phyloP scores from a whole-genome alignment of 2,329 filamentous ascomycete genomes.

The Curvularia lunata region DNA sequence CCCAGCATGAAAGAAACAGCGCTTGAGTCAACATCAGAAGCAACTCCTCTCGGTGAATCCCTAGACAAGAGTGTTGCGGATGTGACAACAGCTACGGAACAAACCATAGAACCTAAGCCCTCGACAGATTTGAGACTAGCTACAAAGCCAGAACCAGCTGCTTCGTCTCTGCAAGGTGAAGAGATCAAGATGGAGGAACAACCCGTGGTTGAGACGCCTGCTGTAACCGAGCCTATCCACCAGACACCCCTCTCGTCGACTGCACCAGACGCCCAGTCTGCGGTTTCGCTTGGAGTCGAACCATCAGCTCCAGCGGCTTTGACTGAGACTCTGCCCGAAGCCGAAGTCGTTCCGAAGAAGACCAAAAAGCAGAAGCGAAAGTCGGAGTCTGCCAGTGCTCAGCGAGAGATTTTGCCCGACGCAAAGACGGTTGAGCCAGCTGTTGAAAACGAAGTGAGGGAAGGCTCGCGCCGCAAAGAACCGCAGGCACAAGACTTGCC shows the following conservation, averaged over 20 bases:
- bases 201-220: background rate
- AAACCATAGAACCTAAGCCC: background rate
- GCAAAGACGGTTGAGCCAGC: constrained; percentile 1
- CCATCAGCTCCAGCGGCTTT: background rate
- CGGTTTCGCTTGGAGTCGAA: background rate
- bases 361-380: constrained; percentile 29
- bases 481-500: background rate
- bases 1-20: background rate
- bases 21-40: background rate
- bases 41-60: background rate
- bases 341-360: constrained; percentile 15
- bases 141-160: background rate
- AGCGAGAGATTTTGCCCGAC: background rate
- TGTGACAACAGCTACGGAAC: background rate
- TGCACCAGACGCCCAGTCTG: background rate
- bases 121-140: background rate
- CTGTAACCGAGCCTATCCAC: background rate
- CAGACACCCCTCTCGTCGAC: background rate
- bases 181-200: constrained; percentile 39
- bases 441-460: background rate
- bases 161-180: constrained; percentile 27
- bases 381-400: background rate
- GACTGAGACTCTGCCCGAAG: constrained; percentile 9
- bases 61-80: background rate
- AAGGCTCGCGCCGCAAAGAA: background rate